phyloP scores from a whole-genome alignment of 805 yeast species.

The Pichia gijzeniarum region DNA sequence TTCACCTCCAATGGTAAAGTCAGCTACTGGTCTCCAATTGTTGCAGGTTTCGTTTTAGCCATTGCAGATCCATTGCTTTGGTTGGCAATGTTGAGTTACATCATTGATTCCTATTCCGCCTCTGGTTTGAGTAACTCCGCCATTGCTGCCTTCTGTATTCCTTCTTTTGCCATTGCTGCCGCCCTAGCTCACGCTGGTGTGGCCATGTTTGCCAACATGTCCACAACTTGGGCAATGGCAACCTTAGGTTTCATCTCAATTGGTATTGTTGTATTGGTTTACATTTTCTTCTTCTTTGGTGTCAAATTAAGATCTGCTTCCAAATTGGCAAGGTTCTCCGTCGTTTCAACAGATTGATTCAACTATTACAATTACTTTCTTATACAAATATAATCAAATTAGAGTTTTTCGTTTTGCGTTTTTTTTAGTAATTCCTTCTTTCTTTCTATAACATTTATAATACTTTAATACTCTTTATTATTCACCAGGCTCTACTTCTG shows the following conservation, averaged over 20 bases:
- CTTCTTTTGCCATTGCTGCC: conserved; percentile 33
- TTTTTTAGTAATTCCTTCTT: too few relatives aligned
- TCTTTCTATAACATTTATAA: too few relatives aligned
- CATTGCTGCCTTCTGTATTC: conserved; percentile 33
- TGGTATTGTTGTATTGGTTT: conserved; percentile 29
- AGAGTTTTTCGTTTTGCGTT: too few relatives aligned
- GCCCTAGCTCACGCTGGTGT: conserved; percentile 34
- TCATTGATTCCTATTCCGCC: conserved; percentile 31
- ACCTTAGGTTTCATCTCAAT: conserved; percentile 30
- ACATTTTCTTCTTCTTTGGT: conserved; percentile 32
- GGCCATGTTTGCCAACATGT: conserved; percentile 33
- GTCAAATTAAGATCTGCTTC: conserved; percentile 27
- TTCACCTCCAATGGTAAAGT: conserved; percentile 29
- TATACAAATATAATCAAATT: too few relatives aligned
- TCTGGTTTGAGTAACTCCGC: conserved; percentile 31
- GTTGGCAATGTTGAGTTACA: conserved; percentile 32
- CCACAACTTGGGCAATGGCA: conserved; percentile 32
- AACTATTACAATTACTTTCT: too few relatives aligned
- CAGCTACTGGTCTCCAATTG: conserved; percentile 31
- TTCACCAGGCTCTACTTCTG: too few relatives aligned
- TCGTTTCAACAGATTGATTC: neutral
- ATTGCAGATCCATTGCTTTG: conserved; percentile 31
- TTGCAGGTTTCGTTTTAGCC: conserved; percentile 30
- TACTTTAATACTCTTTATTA: too few relatives aligned
- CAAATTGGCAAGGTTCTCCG: conserved; percentile 23